Evolutionary conservation across 208 protist genomes (phyloP), one percentile per base, ranked within the genome.

Genomic region (Kentomonas sorsogonicus): DNA sequence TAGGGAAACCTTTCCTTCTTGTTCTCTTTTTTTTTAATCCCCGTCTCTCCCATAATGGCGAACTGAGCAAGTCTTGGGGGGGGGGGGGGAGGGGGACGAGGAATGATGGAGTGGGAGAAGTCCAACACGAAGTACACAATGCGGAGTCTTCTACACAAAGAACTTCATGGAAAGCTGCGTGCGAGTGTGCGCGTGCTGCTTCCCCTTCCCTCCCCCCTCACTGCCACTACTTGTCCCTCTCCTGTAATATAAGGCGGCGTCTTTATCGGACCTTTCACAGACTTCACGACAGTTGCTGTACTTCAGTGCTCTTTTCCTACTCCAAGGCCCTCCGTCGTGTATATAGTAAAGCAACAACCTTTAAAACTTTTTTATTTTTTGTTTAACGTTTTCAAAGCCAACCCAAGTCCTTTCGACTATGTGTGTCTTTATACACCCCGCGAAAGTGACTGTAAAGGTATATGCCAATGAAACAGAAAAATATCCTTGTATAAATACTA

Each of bases 301-400:
- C 39, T 46, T 62, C 16, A 56, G 22, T 47, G 53, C 10, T 63
- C 53, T 50, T 61, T 71, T 57, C 62, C 41, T 71, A 36, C 56
- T 70, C 53, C n/a, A n/a, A n/a, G n/a, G n/a, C n/a, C n/a, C n/a
- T n/a, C n/a, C n/a, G n/a, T n/a, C n/a, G n/a, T n/a, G n/a, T n/a
- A n/a, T n/a, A n/a, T n/a, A n/a, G n/a, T n/a, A n/a, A n/a, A n/a
- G n/a, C n/a, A n/a, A n/a, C n/a, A n/a, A n/a, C n/a, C n/a, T n/a
- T n/a, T n/a, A n/a, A n/a, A n/a, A n/a, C 20, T 69, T 36, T 62
- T 54, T 36, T 58, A 39, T 64, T 69, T 53, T 45, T 38, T 60
- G 40, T 53, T 69, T 36, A 1, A 38, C 25, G 2, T 50, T 1
- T 40, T 22, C 6, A 27, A 16, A 25, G 18, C 15, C 23, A 27